phyloP scores from a whole-genome alignment of 2,329 filamentous ascomycete genomes.

The Fonsecaea monophora region DNA sequence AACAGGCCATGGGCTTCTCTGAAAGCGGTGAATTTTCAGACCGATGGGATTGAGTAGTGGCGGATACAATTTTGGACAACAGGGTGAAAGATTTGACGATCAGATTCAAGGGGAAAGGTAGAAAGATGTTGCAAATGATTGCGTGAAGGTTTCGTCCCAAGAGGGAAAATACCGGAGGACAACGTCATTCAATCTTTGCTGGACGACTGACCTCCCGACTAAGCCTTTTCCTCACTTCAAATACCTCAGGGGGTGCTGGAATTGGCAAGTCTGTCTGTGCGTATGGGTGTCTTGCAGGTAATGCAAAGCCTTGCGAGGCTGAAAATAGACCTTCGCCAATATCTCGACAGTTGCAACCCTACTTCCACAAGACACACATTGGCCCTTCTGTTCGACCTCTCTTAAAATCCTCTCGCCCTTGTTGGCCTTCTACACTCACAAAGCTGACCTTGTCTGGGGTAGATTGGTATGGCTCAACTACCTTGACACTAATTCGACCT shows the following conservation, averaged over 20 bases:
- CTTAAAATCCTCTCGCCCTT: background rate
- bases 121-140: background rate
- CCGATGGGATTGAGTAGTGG: background rate
- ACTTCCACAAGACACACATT: conserved; percentile 26
- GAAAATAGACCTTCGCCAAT: background rate
- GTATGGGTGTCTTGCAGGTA: background rate
- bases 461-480: conserved; percentile 9
- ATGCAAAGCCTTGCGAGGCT: background rate
- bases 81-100: background rate
- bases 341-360: background rate
- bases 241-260: too few relatives aligned
- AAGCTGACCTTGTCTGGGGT: conserved; percentile 17
- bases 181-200: too few relatives aligned
- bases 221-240: too few relatives aligned
- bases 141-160: too few relatives aligned
- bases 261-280: too few relatives aligned
- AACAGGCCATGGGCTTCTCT: background rate
- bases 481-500: conserved; percentile 20
- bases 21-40: conserved; percentile 1
- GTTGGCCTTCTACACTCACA: background rate
- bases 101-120: background rate
- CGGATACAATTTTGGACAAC: background rate
- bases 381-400: conserved; percentile 15
- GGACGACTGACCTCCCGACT: too few relatives aligned
- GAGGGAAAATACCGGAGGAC: too few relatives aligned